phyloP scores from a whole-genome alignment of 164 flowering plant species.

The Sedum album region DNA sequence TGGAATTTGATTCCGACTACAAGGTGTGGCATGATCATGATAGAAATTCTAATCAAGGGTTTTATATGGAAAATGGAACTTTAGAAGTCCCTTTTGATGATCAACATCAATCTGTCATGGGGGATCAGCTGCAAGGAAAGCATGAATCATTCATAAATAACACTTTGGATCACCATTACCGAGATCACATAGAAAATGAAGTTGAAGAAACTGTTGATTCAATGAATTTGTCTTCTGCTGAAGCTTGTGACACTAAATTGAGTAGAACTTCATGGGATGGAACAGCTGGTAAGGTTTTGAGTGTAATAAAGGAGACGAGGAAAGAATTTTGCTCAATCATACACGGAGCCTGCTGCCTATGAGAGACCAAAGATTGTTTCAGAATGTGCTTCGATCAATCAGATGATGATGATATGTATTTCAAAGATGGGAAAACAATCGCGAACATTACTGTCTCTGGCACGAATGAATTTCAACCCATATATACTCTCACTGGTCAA shows the following conservation, averaged over 20 bases:
- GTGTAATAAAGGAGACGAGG: conserved; percentile 20
- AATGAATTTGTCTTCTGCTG: conserved; percentile 15
- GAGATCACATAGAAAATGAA: conserved; percentile 35
- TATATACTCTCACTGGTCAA: conserved; percentile 25
- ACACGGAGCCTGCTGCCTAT: conserved; percentile 24
- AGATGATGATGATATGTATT: conserved; percentile 40
- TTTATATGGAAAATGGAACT: conserved; percentile 39
- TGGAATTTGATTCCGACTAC: conserved; percentile 34
- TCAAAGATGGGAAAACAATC: conserved; percentile 43
- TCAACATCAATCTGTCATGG: not conserved
- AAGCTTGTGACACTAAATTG: conserved; percentile 32
- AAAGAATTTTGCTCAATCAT: conserved; percentile 34
- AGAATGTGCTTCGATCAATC: conserved; percentile 38
- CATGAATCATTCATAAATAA: conserved; percentile 13
- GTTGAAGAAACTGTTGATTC: conserved; percentile 23
- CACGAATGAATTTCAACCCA: conserved; percentile 31
- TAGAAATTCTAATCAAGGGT: conserved; percentile 30
- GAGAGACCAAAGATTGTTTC: conserved; percentile 46
- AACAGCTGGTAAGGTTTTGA: conserved; percentile 46
- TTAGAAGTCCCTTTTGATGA: not conserved
- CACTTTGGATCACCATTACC: conserved; percentile 22
- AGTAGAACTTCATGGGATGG: conserved; percentile 89
- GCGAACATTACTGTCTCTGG: conserved; percentile 30
- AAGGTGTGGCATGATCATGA: conserved; percentile 57
- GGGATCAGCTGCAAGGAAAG: not conserved